Evolutionary conservation across 352 stramenopile species (phyloP).

Genomic region (Pythium vanterpoolii): DNA sequence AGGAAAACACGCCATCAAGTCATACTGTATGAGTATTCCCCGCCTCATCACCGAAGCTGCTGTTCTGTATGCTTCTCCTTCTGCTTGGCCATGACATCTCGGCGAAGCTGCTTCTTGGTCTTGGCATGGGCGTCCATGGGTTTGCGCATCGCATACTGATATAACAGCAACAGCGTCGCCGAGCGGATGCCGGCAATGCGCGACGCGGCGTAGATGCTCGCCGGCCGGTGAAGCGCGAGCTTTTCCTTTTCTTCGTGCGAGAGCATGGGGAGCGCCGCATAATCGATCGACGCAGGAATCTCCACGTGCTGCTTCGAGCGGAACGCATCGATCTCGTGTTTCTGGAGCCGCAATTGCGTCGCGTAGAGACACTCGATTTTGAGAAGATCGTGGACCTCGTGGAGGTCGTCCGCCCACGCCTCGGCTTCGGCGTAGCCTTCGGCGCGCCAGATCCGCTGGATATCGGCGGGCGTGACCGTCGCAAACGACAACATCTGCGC

Average conservation of each 20-base stretch:
- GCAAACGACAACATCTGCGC: conserved; percentile 74
- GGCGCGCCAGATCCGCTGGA: conserved; percentile 57
- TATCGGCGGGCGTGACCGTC: conserved; percentile 45
- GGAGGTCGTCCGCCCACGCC: conserved; percentile 37
- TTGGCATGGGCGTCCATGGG: conserved; percentile 23
- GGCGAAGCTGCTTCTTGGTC: conserved; percentile 24
- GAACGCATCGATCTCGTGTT: conserved; percentile 96
- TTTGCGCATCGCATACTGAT: conserved; percentile 65
- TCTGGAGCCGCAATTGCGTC: conserved; percentile 91
- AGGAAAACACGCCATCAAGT: no score
- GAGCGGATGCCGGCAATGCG: conserved; percentile 91
- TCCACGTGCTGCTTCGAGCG: conserved; percentile 90
- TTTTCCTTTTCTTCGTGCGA: conserved; percentile 96
- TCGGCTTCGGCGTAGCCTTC: conserved; percentile 48
- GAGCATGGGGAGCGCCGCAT: conserved; percentile 92
- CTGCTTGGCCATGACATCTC: conserved; percentile 2
- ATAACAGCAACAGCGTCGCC: conserved; percentile 69
- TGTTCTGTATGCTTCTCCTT: conserved; percentile 5
- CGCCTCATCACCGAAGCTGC: no score
- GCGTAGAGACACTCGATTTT: conserved; percentile 93
- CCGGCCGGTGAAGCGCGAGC: conserved; percentile 75
- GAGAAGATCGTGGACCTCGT: conserved; percentile 47
- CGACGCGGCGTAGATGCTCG: conserved; percentile 94
- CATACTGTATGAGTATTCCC: no score
- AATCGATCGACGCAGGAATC: conserved; percentile 94